These are phyloP conservation scores for Phytophthora idaei DNA, from an alignment of 352 stramenopile species.

Conservation along the genomic window DNA sequence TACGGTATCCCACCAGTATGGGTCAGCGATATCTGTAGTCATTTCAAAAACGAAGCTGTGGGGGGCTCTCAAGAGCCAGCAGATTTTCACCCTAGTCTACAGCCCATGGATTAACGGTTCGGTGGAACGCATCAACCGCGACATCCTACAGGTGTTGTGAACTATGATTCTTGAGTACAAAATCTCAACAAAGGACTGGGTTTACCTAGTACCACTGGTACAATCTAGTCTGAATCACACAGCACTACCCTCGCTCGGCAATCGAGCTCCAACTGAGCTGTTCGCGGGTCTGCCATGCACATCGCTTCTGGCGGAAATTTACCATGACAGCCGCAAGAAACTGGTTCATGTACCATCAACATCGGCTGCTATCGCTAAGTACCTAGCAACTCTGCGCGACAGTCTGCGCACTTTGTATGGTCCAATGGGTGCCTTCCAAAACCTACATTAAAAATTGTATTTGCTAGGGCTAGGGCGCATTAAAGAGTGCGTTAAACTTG, in stretches of 20 bases:
- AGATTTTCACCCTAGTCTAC: constrained; percentile 34
- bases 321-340: too few relatives aligned
- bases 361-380: too few relatives aligned
- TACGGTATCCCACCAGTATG: constrained; percentile 3
- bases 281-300: too few relatives aligned
- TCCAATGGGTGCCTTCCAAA: not conserved
- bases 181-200: constrained; percentile 26
- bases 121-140: constrained; percentile 32
- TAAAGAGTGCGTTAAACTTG: not conserved
- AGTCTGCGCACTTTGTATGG: too few relatives aligned
- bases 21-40: constrained; percentile 4
- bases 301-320: too few relatives aligned
- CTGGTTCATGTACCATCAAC: too few relatives aligned
- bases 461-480: constrained; percentile 4
- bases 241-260: too few relatives aligned
- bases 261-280: too few relatives aligned
- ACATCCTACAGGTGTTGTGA: constrained; percentile 38
- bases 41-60: constrained; percentile 23
- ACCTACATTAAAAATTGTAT: not conserved
- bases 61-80: constrained; percentile 29
- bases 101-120: constrained; percentile 42
- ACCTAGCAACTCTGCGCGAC: too few relatives aligned
- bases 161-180: constrained; percentile 32
- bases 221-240: constrained; percentile 18
- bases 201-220: constrained; percentile 30